Base-by-base conservation (phyloP, 2,329 filamentous ascomycete species). In the Pyrenochaeta sp. region DNA sequence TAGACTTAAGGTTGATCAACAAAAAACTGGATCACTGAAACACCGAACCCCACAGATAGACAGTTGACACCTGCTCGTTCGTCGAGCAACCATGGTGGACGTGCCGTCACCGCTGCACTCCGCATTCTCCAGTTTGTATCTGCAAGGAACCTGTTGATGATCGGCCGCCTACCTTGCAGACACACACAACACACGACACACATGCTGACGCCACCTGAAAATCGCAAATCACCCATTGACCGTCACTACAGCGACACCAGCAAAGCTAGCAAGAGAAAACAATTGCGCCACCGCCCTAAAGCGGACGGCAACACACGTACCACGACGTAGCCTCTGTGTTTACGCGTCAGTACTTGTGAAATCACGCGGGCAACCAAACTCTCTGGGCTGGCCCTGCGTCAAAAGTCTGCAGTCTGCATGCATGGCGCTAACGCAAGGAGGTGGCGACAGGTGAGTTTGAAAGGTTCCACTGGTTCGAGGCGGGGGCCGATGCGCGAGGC, bases 101-200 rank as follows among this genome's bases (percentile, higher is more conserved):
- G 45, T 47, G 50, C 59, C 53, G 52, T 22, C 50, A 43, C 56
- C 50, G 51, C 52, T 56, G 59, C 50, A 54, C 52, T 36, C 24
- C 52, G 50, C 36, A 47, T 49, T 52, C 30, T 47, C 27, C 28
- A 47, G 42, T 45, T 34, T 46, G 47, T 45, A 48, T 13, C 43
- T 61, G 54, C 58, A 61, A 28, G 36, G 54, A 45, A 58, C 47
- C 56, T 42, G 56, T n/a, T 24, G 22, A 34, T 61, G 44, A 52
- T 52, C 51, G 54, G 47, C 43, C 28, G 9, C 28, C 9, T 15
- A 39, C 36, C 36, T 36, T 15, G 32, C 32, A 36, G 32, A 15
- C 32, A 36, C 40, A 43, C 19, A 19, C 3, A 19, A 22, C 19
- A 10, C 9, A 10, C 22, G 5, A 2, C n/a, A 15, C 10, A 43